A percentile compares a stretch with the other conserved stretches of the same genome.
phyloP scores from a whole-genome alignment of 192 early-diverging fungal species.

The Linnemannia zychae region DNA sequence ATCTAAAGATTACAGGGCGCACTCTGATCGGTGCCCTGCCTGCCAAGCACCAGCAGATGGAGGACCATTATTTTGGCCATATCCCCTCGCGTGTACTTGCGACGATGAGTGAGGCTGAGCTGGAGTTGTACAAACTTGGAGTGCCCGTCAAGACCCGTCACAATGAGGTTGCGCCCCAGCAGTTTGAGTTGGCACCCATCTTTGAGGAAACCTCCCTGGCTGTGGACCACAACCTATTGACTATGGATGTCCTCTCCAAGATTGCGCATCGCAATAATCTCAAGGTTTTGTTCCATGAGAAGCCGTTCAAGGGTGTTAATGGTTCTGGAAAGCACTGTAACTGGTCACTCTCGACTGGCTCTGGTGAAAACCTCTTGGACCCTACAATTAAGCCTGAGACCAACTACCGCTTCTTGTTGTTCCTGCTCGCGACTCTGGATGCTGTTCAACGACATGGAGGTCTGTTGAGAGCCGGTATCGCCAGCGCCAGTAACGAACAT shows the following conservation, averaged over 20 bases:
- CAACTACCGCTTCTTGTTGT: slow-evolving; percentile 96
- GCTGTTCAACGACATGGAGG: slow-evolving; percentile 91
- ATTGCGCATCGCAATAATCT: slow-evolving; percentile 96
- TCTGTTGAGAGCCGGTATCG: slow-evolving; percentile 90
- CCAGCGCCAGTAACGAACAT: slow-evolving; percentile 96
- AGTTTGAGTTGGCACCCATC: slow-evolving; percentile 98
- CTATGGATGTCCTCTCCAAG: slow-evolving; percentile 96
- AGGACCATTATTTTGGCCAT: slow-evolving; percentile 99
- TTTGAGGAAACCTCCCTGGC: slow-evolving; percentile 96
- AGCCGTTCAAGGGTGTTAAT: slow-evolving; percentile 98
- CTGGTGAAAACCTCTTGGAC: slow-evolving; percentile 95
- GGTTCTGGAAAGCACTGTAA: slow-evolving; percentile 99
- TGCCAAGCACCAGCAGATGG: slow-evolving; percentile 97
- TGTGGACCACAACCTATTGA: slow-evolving; percentile 97
- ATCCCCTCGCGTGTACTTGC: slow-evolving; percentile 93
- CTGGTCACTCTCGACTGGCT: slow-evolving; percentile 94
- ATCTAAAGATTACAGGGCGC: slow-evolving; percentile 95
- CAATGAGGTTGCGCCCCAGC: slow-evolving; percentile 98
- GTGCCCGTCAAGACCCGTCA: slow-evolving; percentile 99
- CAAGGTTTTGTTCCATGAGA: slow-evolving; percentile 98
- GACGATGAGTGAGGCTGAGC: slow-evolving; percentile 90
- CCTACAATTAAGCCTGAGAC: slow-evolving; percentile 94
- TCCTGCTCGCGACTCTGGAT: slow-evolving; percentile 91
- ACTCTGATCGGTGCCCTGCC: slow-evolving; percentile 93
- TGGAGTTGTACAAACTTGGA: slow-evolving; percentile 92